Base-by-base conservation (phyloP, 805 yeast genomes). In the Jamesozyma jinghongensis region DNA sequence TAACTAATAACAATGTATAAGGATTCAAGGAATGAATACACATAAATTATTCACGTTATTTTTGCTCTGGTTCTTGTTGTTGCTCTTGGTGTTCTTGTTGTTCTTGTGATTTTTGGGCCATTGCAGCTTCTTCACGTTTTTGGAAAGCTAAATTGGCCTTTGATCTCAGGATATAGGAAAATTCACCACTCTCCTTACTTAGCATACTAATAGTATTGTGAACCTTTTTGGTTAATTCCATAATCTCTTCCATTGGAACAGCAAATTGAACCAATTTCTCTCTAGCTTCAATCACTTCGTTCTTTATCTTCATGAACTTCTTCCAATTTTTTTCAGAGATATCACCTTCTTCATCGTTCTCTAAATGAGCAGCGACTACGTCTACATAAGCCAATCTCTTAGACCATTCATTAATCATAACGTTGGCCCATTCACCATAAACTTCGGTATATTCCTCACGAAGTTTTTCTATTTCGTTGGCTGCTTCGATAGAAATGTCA, bases 361-460 rank as follows among this genome's bases (percentile, higher is more conserved):
- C 37, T 8, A 19, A 25, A 47, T 50, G 50, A 13, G 51, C 54
- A 18, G 50, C 57, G 7, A 56, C 54, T 14, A 59, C 57, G 32
- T 60, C 65, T 3, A 54, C 50, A 17, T 65, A 63, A 38, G 78
- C 71, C 53, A 82, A 69, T 43, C 75, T 71, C 39, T 73, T 72
- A 6, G 82, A 73, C 62, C 79, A 81, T 49, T 81, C 85, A 48
- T 65, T 70, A 40, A 81, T 69, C 22, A 83, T 69, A 5, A 76
- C 72, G 40, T 81, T 87, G 5, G 81, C 78, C 67, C 82, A 83
- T 45, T 82, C 82, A 57, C 82, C 88, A 54, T 79, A 71, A 0
- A 79, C 70, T 47, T 83, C 88, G 40, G 81, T 68, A 29, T 79
- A 70, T 17, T 64, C 56, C 17, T 63, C 55, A 52, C 74, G 69